These are phyloP conservation scores for Suillus americanus DNA, from an alignment of 768 basidiomycete genomes.

Conservation along the genomic window DNA sequence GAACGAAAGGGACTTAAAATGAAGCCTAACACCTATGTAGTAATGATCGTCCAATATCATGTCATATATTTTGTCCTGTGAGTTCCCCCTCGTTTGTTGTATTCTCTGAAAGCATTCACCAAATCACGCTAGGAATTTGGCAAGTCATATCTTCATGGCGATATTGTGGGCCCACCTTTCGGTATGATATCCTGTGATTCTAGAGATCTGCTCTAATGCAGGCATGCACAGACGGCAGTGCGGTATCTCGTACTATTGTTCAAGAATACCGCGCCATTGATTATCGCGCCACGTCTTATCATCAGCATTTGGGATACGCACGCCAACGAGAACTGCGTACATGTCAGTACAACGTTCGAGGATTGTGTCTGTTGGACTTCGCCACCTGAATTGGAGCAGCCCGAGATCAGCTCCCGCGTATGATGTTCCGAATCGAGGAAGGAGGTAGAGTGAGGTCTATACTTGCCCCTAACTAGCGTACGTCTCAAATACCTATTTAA, in stretches of 20 bases:
- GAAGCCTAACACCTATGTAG: not conserved
- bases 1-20: not conserved
- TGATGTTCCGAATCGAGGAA: too few relatives aligned
- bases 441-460: not conserved
- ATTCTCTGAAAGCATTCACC: not conserved
- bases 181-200: not conserved
- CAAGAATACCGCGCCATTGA: not conserved
- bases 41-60: not conserved
- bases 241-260: not conserved
- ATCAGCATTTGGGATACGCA: not conserved
- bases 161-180: not conserved
- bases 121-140: not conserved
- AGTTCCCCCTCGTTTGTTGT: not conserved
- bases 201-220: not conserved
- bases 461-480: not conserved
- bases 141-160: not conserved
- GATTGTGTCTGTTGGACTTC: not conserved
- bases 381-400: not conserved
- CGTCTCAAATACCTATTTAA: not conserved
- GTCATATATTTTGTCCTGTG: not conserved
- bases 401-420: too few relatives aligned
- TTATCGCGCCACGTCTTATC: not conserved
- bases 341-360: not conserved
- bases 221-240: not conserved
- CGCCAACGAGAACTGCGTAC: not conserved